Evolutionary conservation across 495 filamentous ascomycete species (phyloP).

Genomic region (Choiromyces venosus): DNA sequence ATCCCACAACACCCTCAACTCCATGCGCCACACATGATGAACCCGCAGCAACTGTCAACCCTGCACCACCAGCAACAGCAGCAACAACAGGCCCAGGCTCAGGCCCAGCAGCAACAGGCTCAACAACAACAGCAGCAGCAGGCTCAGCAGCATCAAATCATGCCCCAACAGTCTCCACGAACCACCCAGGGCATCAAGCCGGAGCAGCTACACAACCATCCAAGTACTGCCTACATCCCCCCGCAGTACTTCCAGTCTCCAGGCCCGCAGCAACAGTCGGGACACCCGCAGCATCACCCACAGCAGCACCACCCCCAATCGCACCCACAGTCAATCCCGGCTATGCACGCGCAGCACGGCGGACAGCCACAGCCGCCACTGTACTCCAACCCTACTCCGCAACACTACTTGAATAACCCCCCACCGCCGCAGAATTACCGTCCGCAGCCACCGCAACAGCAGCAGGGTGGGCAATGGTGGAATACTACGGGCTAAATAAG

Average conservation of each 20-base stretch:
- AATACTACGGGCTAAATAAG: constrained; percentile 23
- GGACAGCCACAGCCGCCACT: constrained; percentile 52
- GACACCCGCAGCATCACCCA: constrained; percentile 52
- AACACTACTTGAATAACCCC: constrained; percentile 56
- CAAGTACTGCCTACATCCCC: constrained; percentile 41
- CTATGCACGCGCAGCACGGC: constrained; percentile 53
- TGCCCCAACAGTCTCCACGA: constrained; percentile 42
- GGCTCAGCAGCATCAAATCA: constrained; percentile 39
- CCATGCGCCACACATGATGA: constrained; percentile 43
- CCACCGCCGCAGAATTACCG: constrained; percentile 47
- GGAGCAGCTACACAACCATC: constrained; percentile 39
- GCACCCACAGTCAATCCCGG: constrained; percentile 50
- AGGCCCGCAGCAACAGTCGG: constrained; percentile 56
- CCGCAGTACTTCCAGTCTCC: constrained; percentile 48
- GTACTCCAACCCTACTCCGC: constrained; percentile 56
- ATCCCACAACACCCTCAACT: constrained; percentile 48
- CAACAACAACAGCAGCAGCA: constrained; percentile 57
- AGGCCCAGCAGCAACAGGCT: constrained; percentile 54
- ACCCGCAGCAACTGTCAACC: constrained; percentile 44
- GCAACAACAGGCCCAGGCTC: constrained; percentile 39
- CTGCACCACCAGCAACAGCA: constrained; percentile 46
- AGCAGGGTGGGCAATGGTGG: constrained; percentile 40
- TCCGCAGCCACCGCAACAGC: constrained; percentile 43
- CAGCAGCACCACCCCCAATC: constrained; percentile 41
- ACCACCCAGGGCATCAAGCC: constrained; percentile 40